Conservation (phyloP, 805 yeast species). For the Danielozyma ontarioensis region DNA sequence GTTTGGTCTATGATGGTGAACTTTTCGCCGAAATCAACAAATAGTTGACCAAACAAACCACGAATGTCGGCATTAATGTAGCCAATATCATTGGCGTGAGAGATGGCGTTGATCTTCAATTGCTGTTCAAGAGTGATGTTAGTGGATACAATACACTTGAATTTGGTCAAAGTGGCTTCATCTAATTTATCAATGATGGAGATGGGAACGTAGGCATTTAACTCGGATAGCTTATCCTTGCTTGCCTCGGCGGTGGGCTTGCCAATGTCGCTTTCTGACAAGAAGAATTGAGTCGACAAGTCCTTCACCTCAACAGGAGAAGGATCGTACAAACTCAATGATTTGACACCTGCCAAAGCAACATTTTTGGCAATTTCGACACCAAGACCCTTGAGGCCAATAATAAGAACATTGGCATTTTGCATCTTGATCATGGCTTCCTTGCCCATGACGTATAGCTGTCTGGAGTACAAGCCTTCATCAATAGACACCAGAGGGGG, state of each 20-base stretch:
- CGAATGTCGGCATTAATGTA: constrained; percentile 77
- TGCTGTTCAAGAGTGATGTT: constrained; percentile 68
- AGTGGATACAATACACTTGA: constrained; percentile 83
- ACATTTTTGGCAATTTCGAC: constrained; percentile 95
- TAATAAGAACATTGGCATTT: constrained; percentile 80
- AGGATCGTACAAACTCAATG: constrained; percentile 82
- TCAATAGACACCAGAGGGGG: constrained; percentile 54
- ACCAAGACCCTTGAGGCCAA: constrained; percentile 91
- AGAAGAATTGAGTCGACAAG: constrained; percentile 85
- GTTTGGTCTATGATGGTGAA: constrained; percentile 79
- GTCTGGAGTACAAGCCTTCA: constrained; percentile 93
- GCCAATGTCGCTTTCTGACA: constrained; percentile 69
- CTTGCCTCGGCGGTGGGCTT: constrained; percentile 69
- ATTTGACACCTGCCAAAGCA: constrained; percentile 95
- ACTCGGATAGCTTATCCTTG: constrained; percentile 65
- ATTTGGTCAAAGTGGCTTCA: constrained; percentile 49
- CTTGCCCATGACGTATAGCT: constrained; percentile 90
- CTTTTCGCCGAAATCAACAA: constrained; percentile 83
- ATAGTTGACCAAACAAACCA: constrained; percentile 84
- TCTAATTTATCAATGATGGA: constrained; percentile 54
- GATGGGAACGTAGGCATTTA: constrained; percentile 88
- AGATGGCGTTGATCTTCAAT: constrained; percentile 64
- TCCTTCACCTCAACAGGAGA: constrained; percentile 60
- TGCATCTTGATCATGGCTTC: constrained; percentile 99
- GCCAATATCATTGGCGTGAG: constrained; percentile 70